These are phyloP conservation scores for Aspergillus tanneri DNA, from an alignment of 2,329 filamentous ascomycete genomes.

Conservation along the genomic window DNA sequence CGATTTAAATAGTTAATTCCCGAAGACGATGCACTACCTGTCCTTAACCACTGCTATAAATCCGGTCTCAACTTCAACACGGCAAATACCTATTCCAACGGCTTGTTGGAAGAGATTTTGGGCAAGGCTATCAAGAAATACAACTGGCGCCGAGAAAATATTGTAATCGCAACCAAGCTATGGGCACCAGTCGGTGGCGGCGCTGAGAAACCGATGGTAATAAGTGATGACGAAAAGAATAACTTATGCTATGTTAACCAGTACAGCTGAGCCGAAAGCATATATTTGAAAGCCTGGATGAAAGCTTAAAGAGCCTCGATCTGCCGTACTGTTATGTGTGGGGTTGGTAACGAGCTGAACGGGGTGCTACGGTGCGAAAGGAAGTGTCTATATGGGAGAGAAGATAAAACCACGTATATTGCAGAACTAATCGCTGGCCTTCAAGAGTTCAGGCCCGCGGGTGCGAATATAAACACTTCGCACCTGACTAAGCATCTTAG, in stretches of 20 bases:
- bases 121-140: conserved; percentile 62
- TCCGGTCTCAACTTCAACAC: conserved; percentile 35
- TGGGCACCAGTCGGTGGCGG: conserved; percentile 41
- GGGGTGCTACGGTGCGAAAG: too few species aligned
- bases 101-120: conserved; percentile 53
- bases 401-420: too few species aligned
- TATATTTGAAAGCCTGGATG: too few species aligned
- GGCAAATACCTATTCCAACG: conserved; percentile 55
- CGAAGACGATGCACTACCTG: conserved; percentile 29
- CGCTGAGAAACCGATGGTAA: conserved; percentile 32
- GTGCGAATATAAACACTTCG: too few species aligned
- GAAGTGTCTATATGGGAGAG: too few species aligned
- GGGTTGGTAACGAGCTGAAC: too few species aligned
- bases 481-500: too few species aligned
- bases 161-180: conserved; percentile 61
- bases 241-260: conserved; percentile 28
- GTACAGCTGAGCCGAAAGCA: conserved; percentile 59
- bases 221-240: conserved; percentile 42
- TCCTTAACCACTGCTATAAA: conserved; percentile 29
- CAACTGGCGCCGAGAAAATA: conserved; percentile 55
- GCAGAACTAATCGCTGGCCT: too few species aligned
- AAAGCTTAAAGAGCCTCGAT: too few species aligned
- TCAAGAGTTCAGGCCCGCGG: too few species aligned
- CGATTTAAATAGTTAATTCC: conserved; percentile 23
- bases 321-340: too few species aligned